Percentiles rank a stretch among this genome's conserved stretches.
These are phyloP conservation scores for Leccinum holopus DNA, from an alignment of 1,284 basidiomycete genomes.

Conservation along the genomic window DNA sequence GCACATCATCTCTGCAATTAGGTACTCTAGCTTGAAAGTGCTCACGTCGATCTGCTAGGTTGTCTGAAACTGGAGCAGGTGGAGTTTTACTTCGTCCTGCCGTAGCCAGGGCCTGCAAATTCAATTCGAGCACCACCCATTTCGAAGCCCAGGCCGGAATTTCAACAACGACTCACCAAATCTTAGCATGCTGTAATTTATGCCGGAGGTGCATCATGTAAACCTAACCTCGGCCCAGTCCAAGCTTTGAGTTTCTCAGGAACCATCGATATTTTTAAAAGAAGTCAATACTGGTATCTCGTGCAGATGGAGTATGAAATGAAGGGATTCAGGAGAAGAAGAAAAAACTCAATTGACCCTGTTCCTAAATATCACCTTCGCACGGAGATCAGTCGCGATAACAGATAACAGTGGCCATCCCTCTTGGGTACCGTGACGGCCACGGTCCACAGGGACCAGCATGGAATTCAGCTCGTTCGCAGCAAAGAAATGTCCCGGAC, in stretches of 20 bases:
- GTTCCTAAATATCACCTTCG: conserved; percentile 21
- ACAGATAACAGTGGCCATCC: not conserved
- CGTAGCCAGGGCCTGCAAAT: no score
- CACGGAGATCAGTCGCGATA: not conserved
- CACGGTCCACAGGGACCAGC: conserved; percentile 25
- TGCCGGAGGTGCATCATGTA: not conserved
- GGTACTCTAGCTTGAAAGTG: no score
- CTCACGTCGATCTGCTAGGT: no score
- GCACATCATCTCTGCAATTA: no score
- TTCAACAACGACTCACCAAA: not conserved
- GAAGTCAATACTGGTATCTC: not conserved
- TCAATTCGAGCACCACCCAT: not conserved
- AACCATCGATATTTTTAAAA: not conserved
- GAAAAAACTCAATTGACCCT: conserved; percentile 1
- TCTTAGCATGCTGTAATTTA: no score
- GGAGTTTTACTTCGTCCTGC: no score
- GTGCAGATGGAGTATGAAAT: not conserved
- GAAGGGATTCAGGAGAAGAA: not conserved
- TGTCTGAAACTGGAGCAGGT: no score
- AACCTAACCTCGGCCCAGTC: not conserved
- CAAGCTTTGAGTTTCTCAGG: not conserved
- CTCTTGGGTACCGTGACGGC: conserved; percentile 14
- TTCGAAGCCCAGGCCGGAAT: not conserved
- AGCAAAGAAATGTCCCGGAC: conserved; percentile 18
- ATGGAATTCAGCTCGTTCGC: conserved; percentile 30